Evolutionary conservation across 1,139 yeast species (phyloP), one percentile per base, ranked within the genome.

Genomic region (Pichia inconspicua): DNA sequence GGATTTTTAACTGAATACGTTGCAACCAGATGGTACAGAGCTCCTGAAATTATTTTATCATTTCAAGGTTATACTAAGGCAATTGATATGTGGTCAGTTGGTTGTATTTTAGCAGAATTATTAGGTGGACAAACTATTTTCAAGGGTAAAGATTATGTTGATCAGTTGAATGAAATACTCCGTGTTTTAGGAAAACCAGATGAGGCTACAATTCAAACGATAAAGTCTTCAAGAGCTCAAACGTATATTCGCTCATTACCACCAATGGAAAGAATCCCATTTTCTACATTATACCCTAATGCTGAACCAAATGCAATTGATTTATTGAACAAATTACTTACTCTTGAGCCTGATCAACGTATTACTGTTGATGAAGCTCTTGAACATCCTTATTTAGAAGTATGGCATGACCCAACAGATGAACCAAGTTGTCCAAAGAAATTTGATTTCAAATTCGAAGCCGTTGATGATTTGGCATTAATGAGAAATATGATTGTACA

Each of bases 1-100:
- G 96, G 96, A 15, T 89, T 84, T 60, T 71, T 90, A 74, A 92
- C 98, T 0, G 98, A 92, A 64, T 92, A 92, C 65, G 97, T 92
- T 32, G 97, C 98, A 31, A 90, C 98, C 0, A 74, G 97, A 63
- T 92, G 98, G 97, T 92, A 92, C 67, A 73, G 98, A 55, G 98
- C 98, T 0, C 98, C 98, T 0, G 98, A 92, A 64, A 88, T 92
- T 66, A 92, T 92, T 92, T 74, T 92, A 49, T 82, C 94, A 58
- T 88, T 87, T 66, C 92, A 92, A 61, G 85, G 89, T 53, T 92
- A 92, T 67, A 85, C 97, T 6, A 89, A 88, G 68, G 96, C 98
- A 27, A 90, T 92, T 53, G 98, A 92, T 65, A 76, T 92, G 47
- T 92, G 98, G 98, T 87, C 96, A 0, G 95, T 90, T 28, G 98